Percentiles rank a stretch among this genome's conserved stretches.
Conservation (phyloP, 2,329 filamentous ascomycete species). For the Gnomoniopsis smithogilvyi region DNA sequence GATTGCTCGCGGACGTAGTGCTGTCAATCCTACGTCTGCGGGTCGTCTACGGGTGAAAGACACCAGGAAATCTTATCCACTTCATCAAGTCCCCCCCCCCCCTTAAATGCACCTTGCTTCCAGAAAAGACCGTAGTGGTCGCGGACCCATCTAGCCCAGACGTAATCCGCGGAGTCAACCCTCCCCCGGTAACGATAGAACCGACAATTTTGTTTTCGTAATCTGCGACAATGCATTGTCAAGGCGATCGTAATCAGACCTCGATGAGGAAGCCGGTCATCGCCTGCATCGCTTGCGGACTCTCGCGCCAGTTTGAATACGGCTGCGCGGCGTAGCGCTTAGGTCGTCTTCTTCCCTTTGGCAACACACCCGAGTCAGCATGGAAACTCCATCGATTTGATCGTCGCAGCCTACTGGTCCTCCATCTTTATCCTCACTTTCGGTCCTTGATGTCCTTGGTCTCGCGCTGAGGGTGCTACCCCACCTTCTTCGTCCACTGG, state of each 20-base stretch:
- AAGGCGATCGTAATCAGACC: not conserved
- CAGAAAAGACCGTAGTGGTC: not conserved
- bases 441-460: too few species aligned
- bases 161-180: too few species aligned
- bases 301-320: not conserved
- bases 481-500: constrained; percentile 40
- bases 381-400: not conserved
- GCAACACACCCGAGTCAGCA: not conserved
- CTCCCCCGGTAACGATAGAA: too few species aligned
- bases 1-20: not conserved
- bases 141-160: not conserved
- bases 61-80: too few species aligned
- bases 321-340: not conserved
- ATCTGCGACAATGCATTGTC: not conserved
- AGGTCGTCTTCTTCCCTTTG: not conserved
- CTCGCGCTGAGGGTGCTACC: too few species aligned
- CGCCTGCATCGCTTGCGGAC: not conserved
- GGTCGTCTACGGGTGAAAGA: not conserved
- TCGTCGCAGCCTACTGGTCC: not conserved
- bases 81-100: too few species aligned
- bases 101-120: not conserved
- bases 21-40: not conserved
- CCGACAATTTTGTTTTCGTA: too few species aligned
- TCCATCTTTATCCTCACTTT: constrained; percentile 5
- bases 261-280: not conserved